Evolutionary conservation across 108 stramenopile species (phyloP), one percentile per base, ranked within the genome.

Genomic region (Discostella stelligeroides): DNA sequence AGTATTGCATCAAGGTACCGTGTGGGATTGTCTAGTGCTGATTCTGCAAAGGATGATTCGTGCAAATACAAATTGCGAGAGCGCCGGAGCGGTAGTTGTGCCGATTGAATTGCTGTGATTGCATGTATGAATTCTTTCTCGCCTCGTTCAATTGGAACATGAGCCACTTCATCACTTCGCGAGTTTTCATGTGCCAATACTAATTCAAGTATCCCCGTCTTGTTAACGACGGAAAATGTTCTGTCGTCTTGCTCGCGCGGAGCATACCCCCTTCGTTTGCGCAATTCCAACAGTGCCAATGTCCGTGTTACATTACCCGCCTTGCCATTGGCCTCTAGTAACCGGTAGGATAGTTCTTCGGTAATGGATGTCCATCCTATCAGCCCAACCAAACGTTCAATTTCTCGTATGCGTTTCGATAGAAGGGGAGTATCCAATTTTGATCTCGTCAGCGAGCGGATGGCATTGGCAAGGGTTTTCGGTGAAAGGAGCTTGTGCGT

Each of bases 1-100:
- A 94, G 63, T 64, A 94, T 94, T 11, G 89, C 89, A 83, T 94
- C 92, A 17, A 94, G 78, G 80, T 88, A 94, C n/a, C 89, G 76
- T 4, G 92, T 94, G 9, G 92, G 92, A 57, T 94, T 86, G 68
- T 94, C 92, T 20, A 94, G 80, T 55, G 78, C 64, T 11, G 92
- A 85, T 66, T 92, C 88, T 6, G 76, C 47, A 8, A 77, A 23
- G 18, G 86, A 60, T 9, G 79, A 64, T 54, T 92, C 91, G 37
- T 71, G 49, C 17, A 86, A 63, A 55, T 86, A 88, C 17, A 86
- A 79, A 51, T 92, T 92, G 28, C 92, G 87, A 63, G 82, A 73
- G 27, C 67, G 76, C 6, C 82, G 82, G 14, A 88, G 64, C 18
- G 82, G 76, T 30, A 83, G 63, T 56, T 87, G 84, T 21, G 91